Conservation (phyloP, 768 basidiomycete genomes). For the Boletus subcaerulescens region DNA sequence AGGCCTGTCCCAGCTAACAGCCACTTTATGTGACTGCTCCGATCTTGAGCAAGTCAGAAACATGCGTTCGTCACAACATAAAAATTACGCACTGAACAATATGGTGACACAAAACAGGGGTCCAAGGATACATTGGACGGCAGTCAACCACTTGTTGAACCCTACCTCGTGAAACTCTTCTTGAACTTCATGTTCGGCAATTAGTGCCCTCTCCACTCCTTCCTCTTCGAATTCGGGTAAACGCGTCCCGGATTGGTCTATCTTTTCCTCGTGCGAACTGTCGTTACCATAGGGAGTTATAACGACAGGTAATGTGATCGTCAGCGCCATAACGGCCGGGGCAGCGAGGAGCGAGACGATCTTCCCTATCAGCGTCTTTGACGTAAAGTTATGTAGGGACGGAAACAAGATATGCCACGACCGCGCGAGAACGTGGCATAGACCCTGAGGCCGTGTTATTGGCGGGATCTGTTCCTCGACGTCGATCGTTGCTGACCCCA, state of each 20-base stretch:
- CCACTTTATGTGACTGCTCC: constrained; percentile 44
- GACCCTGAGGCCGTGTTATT: constrained; percentile 39
- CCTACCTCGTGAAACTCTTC: constrained; percentile 63
- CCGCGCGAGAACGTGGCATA: constrained; percentile 34
- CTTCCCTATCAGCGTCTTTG: constrained; percentile 68
- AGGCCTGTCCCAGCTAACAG: constrained; percentile 52
- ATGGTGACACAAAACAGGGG: constrained; percentile 75
- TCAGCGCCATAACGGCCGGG: constrained; percentile 82
- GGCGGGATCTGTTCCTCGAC: constrained; percentile 42
- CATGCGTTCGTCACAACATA: neutral
- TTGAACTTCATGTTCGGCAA: constrained; percentile 72
- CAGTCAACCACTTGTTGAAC: constrained; percentile 83
- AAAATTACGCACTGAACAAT: constrained; percentile 63
- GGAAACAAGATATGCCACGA: constrained; percentile 76
- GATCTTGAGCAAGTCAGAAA: constrained; percentile 20
- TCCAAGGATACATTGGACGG: constrained; percentile 77
- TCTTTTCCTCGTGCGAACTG: constrained; percentile 23
- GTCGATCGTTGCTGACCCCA: constrained; percentile 42
- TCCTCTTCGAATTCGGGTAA: constrained; percentile 76
- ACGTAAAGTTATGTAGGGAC: constrained; percentile 68
- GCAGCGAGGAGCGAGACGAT: constrained; percentile 77
- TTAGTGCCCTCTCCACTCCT: constrained; percentile 61
- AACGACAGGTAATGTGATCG: constrained; percentile 89
- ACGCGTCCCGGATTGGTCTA: constrained; percentile 37
- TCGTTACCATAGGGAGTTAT: constrained; percentile 49